Evolutionary conservation across 495 filamentous ascomycete species (phyloP), one percentile per base, ranked within the genome.

Genomic region (Penicillium dipodomyicola): DNA sequence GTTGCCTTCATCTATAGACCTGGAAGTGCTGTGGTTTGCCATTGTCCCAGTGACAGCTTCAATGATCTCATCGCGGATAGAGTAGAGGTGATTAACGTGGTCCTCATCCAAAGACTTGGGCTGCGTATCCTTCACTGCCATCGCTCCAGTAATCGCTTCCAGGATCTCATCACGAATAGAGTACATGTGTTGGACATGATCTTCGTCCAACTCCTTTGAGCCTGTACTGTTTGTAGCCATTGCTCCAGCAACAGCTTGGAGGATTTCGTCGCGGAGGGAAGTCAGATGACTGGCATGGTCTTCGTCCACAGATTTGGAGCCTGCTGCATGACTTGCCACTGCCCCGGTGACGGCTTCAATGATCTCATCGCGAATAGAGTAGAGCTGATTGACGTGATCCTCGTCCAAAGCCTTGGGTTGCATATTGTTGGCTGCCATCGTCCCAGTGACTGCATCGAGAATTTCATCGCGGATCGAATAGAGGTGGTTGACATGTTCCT

Each of bases 391-490:
- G 39, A 50, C 27, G 56, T 63, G 57, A 10, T 54, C 49, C 25
- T 54, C 45, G 19, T 56, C 50, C 44, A 60, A 9, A 32, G 25
- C 20, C n/a, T 43, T 49, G 17, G 41, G 32, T 54, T 8, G 14
- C 17, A 15, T 29, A 15, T 40, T 41, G 22, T 41, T 52, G 25
- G 50, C 23, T 23, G 33, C 22, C 20, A 51, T 58, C 4, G 59
- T 59, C 62, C 56, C 65, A 68, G 49, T 11, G 84, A 80, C 61
- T 87, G 87, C 61, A 88, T 86, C 58, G 40, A 54, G 30, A 39
- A 54, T 54, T n/a, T 54, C 52, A 27, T 54, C 52, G 11, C 52
- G 52, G 20, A 54, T 17, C 5, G 40, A 32, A 32, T 54, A 47
- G 3, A 54, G 30, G 30, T 54, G 52, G 11, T 54, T 54, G 14